Conservation (phyloP, 2,329 filamentous ascomycete genomes). For the Aspergillus clavatus region DNA sequence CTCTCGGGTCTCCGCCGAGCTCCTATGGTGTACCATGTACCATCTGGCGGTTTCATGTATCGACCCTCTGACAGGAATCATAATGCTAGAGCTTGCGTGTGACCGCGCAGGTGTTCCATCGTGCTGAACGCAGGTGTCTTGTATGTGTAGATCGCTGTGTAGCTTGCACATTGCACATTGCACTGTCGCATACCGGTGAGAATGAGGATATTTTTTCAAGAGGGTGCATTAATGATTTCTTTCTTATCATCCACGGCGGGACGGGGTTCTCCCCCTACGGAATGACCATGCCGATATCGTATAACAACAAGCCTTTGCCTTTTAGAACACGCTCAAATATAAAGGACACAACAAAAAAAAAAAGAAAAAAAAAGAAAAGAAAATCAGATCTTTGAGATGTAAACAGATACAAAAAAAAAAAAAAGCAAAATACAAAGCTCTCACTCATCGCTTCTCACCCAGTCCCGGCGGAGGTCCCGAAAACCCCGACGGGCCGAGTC, state of each 20-base stretch:
- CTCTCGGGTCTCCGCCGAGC: conserved; percentile 9
- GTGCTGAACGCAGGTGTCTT: conserved; percentile 4
- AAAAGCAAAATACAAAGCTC: neutral
- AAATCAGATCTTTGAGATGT: no score
- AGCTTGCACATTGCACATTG: no score
- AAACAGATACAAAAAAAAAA: neutral
- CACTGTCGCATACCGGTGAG: no score
- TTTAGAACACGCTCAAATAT: neutral
- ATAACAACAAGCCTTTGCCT: neutral
- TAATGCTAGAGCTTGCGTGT: conserved; percentile 17
- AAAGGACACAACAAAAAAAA: neutral
- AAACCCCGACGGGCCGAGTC: conserved; percentile 16
- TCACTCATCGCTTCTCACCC: conserved; percentile 26
- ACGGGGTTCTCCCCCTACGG: no score
- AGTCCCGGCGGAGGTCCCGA: conserved; percentile 25
- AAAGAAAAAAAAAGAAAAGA: neutral
- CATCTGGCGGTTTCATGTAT: conserved; percentile 15
- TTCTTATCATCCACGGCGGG: no score
- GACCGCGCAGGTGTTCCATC: conserved; percentile 5
- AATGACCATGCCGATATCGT: no score
- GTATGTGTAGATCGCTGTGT: no score
- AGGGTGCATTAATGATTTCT: no score
- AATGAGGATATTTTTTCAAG: no score
- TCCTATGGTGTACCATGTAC: conserved; percentile 11
- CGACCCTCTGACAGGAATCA: conserved; percentile 14